A percentile compares a stretch with the other conserved stretches of the same genome.
These are phyloP conservation scores for Hortiboletus flavorubellus DNA, from an alignment of 768 basidiomycete species.

Conservation along the genomic window DNA sequence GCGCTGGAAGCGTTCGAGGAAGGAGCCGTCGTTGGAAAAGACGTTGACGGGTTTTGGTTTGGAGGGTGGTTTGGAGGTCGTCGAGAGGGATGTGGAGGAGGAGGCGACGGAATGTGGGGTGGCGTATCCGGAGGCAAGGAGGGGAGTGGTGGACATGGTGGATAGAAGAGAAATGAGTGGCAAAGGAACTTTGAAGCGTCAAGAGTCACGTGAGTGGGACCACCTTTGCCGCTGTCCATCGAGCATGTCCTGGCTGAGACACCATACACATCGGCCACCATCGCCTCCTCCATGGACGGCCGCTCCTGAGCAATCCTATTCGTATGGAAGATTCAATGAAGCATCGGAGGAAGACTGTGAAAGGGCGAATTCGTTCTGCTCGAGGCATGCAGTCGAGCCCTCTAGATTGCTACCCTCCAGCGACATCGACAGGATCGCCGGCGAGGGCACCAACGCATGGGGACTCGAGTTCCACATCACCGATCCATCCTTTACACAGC, in stretches of 20 bases:
- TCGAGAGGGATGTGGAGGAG: background rate
- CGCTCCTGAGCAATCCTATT: slow-evolving; percentile 50
- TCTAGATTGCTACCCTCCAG: slow-evolving; percentile 50
- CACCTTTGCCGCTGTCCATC: too few species aligned
- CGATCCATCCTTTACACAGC: slow-evolving; percentile 1
- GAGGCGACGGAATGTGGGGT: slow-evolving; percentile 16
- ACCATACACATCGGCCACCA: too few species aligned
- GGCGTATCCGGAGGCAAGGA: background rate
- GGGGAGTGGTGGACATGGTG: slow-evolving; percentile 10
- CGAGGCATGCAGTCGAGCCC: slow-evolving; percentile 33
- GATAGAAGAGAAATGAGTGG: background rate
- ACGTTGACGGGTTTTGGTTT: slow-evolving; percentile 53
- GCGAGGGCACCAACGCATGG: slow-evolving; percentile 52
- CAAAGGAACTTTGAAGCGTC: too few species aligned
- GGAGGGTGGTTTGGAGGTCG: slow-evolving; percentile 9
- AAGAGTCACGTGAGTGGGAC: background rate
- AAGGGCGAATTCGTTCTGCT: slow-evolving; percentile 51
- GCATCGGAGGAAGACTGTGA: slow-evolving; percentile 55
- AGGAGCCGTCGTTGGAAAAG: slow-evolving; percentile 69
- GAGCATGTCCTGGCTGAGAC: background rate
- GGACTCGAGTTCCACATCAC: slow-evolving; percentile 40
- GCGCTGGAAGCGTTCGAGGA: slow-evolving; percentile 61
- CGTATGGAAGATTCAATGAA: slow-evolving; percentile 50
- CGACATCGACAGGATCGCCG: slow-evolving; percentile 49
- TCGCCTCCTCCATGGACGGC: slow-evolving; percentile 48